Evolutionary conservation across 768 basidiomycete genomes (phyloP).

Genomic region (Hebeloma cylindrosporum): DNA sequence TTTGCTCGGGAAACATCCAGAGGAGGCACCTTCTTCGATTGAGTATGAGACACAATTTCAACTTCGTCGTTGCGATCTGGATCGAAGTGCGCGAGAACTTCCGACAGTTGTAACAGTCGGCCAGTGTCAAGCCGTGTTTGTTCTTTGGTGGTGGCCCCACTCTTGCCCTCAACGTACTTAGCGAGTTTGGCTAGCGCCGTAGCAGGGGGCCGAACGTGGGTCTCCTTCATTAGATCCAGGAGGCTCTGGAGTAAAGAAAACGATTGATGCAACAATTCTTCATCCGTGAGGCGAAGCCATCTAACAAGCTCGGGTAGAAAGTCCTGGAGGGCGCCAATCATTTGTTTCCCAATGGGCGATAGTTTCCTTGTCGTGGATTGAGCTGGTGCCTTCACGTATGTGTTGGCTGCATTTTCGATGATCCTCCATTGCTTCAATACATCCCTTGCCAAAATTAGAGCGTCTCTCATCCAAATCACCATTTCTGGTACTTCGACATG

Average conservation of each 20-base stretch:
- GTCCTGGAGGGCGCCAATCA: conserved; percentile 76
- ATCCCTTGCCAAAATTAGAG: conserved; percentile 88
- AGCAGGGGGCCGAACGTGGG: conserved; percentile 53
- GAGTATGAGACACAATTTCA: conserved; percentile 45
- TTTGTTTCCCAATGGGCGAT: conserved; percentile 63
- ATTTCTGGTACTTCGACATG: conserved; percentile 82
- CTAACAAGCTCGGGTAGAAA: conserved; percentile 77
- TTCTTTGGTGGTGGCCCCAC: conserved; percentile 35
- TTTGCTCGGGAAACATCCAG: conserved; percentile 8
- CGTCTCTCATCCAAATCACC: conserved; percentile 98
- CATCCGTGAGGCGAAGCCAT: conserved; percentile 93
- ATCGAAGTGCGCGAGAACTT: conserved; percentile 63
- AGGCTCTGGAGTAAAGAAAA: conserved; percentile 81
- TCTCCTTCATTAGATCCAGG: conserved; percentile 72
- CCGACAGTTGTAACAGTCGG: conserved; percentile 65
- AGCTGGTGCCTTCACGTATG: conserved; percentile 25
- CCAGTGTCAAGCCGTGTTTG: conserved; percentile 54
- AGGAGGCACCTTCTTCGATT: conserved; percentile 16
- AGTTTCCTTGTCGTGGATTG: conserved; percentile 37
- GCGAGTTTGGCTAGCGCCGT: conserved; percentile 64
- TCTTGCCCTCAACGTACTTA: conserved; percentile 60
- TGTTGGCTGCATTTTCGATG: conserved; percentile 68
- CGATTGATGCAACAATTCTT: conserved; percentile 87
- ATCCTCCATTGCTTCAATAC: conserved; percentile 78
- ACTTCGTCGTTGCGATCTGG: conserved; percentile 50